Evolutionary conservation across 2,329 filamentous ascomycete genomes (phyloP).

Genomic region (Alternaria sp.): DNA sequence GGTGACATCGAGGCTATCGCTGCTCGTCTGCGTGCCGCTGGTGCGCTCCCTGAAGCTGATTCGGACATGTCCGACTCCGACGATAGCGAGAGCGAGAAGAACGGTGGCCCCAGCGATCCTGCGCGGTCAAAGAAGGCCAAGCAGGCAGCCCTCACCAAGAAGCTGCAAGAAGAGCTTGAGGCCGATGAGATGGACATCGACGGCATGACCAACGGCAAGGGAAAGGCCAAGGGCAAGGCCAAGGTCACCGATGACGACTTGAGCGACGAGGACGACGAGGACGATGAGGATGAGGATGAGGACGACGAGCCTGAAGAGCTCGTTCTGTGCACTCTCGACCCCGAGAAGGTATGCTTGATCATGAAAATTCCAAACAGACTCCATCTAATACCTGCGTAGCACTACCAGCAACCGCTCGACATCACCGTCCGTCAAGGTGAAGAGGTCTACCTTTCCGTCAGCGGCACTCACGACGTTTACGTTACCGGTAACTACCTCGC

Average conservation of each 20-base stretch:
- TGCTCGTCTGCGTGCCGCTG: conserved; percentile 43
- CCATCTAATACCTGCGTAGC: conserved; percentile 60
- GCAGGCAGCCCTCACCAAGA: conserved; percentile 76
- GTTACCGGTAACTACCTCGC: conserved; percentile 97
- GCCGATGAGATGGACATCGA: conserved; percentile 79
- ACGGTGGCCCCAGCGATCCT: conserved; percentile 90
- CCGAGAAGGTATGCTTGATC: conserved; percentile 76
- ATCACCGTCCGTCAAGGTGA: conserved; percentile 90
- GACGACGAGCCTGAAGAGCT: conserved; percentile 78
- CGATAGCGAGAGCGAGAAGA: conserved; percentile 73
- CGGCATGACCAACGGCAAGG: conserved; percentile 61
- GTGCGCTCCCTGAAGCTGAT: conserved; percentile 44
- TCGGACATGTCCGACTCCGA: conserved; percentile 54
- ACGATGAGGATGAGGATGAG: conserved; percentile 55
- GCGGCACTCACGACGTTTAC: conserved; percentile 86
- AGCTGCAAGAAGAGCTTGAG: conserved; percentile 72
- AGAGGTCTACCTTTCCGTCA: conserved; percentile 89
- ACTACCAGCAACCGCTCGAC: conserved; percentile 94
- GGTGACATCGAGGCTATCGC: conserved; percentile 52
- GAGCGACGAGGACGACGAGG: conserved; percentile 69
- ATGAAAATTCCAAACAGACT: conserved; percentile 8
- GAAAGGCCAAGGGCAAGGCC: conserved; percentile 58
- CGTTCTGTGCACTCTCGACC: conserved; percentile 94
- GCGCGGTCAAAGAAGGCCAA: conserved; percentile 87
- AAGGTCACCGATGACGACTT: conserved; percentile 75